These are phyloP conservation scores for Fraxinus baroniana DNA, from an alignment of 305 asterid species.

Conservation along the genomic window DNA sequence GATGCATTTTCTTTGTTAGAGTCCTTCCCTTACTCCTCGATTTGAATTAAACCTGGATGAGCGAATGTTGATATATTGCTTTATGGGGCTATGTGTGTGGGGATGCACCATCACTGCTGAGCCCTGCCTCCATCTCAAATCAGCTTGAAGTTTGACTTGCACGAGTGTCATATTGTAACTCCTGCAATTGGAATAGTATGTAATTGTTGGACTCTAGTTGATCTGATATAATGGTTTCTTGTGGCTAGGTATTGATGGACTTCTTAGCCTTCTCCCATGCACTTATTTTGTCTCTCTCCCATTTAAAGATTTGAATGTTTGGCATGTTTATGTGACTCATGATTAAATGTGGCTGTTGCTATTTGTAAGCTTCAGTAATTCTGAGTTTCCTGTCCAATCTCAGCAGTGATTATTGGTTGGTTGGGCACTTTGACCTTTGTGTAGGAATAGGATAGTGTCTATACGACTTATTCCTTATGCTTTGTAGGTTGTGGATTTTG, in stretches of 20 bases:
- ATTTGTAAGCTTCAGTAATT: background rate
- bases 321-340: background rate
- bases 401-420: background rate
- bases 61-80: background rate
- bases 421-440: conserved; percentile 13
- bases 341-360: background rate
- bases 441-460: conserved; percentile 17
- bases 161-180: background rate
- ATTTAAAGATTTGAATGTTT: background rate
- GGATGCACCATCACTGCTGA: background rate
- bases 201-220: background rate
- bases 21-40: background rate
- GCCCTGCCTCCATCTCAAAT: background rate
- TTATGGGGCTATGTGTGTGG: background rate
- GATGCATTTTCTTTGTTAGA: background rate
- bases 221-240: background rate
- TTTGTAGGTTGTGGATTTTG: conserved; percentile 85
- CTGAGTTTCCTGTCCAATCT: conserved; percentile 7
- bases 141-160: background rate
- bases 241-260: background rate
- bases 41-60: background rate
- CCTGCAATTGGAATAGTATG: background rate
- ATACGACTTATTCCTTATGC: conserved; percentile 8
- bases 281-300: background rate
- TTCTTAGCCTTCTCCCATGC: background rate